phyloP scores from a whole-genome alignment of 768 basidiomycete genomes.

The Dioszegia aurantiaca region DNA sequence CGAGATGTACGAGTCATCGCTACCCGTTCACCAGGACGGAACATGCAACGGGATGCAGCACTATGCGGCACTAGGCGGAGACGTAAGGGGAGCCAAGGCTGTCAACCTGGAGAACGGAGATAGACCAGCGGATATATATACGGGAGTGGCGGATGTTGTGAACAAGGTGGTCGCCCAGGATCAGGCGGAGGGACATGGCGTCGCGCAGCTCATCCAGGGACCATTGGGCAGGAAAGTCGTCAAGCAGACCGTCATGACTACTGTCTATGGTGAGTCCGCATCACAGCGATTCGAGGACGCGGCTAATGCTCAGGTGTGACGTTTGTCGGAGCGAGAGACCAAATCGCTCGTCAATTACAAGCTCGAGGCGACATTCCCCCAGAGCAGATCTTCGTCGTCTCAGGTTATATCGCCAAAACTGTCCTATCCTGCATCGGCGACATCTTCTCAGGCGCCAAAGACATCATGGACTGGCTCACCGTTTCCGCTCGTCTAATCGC shows the following conservation, averaged over 20 bases:
- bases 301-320: slow-evolving; percentile 60
- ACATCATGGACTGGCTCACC: slow-evolving; percentile 88
- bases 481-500: slow-evolving; percentile 72
- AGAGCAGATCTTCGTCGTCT: slow-evolving; percentile 70
- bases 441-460: slow-evolving; percentile 85
- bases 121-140: slow-evolving; percentile 90
- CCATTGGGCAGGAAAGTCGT: slow-evolving; percentile 90
- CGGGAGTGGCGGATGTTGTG: slow-evolving; percentile 82
- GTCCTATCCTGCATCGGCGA: slow-evolving; percentile 82
- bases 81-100: slow-evolving; percentile 78
- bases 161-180: slow-evolving; percentile 61
- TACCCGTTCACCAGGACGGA: slow-evolving; percentile 97
- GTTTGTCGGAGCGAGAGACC: slow-evolving; percentile 86
- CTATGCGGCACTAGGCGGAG: slow-evolving; percentile 95
- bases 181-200: slow-evolving; percentile 48
- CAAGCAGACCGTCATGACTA: slow-evolving; percentile 99
- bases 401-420: slow-evolving; percentile 76
- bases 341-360: slow-evolving; percentile 83
- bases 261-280: slow-evolving; percentile 70
- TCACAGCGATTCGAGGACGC: background rate
- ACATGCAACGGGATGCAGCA: slow-evolving; percentile 98
- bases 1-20: slow-evolving; percentile 60
- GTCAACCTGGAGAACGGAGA: slow-evolving; percentile 85
- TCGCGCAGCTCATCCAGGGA: slow-evolving; percentile 66
- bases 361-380: slow-evolving; percentile 69